A percentile compares a stretch with the other conserved stretches of the same genome.
These are phyloP conservation scores for Didymella sp. DNA, from an alignment of 2,329 filamentous ascomycete genomes.

Conservation along the genomic window DNA sequence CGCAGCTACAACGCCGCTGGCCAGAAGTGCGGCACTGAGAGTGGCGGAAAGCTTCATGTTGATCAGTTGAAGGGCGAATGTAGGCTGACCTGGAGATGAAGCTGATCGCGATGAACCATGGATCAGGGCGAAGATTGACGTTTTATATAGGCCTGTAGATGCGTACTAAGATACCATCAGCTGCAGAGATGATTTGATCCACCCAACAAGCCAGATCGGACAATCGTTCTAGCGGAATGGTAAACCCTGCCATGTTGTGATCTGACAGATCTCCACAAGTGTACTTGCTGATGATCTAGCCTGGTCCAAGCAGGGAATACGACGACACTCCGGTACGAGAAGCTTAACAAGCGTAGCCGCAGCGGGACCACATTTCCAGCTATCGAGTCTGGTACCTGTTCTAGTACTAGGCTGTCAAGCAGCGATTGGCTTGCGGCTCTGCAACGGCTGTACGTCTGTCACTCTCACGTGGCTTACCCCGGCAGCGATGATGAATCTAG, in stretches of 20 bases:
- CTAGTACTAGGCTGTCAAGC: background rate
- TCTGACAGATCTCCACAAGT: background rate
- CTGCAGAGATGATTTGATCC: conserved; percentile 1
- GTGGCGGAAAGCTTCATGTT: conserved; percentile 5
- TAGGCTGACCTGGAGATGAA: background rate
- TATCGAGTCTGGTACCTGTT: conserved; percentile 2
- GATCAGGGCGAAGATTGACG: background rate
- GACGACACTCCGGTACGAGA: background rate
- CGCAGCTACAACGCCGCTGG: conserved; percentile 5
- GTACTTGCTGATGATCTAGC: background rate
- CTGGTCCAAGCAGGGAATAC: background rate
- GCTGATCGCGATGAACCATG: background rate
- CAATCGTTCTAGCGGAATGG: background rate
- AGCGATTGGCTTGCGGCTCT: conserved; percentile 1
- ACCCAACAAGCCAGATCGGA: background rate
- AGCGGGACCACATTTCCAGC: background rate
- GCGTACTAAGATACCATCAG: background rate
- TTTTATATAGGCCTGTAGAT: conserved; percentile 1
- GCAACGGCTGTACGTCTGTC: conserved; percentile 6
- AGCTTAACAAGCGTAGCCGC: background rate
- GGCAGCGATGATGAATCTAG: background rate
- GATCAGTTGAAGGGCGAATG: background rate
- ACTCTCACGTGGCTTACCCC: background rate
- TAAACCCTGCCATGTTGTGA: conserved; percentile 1
- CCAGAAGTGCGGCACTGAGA: conserved; percentile 6